These are phyloP conservation scores for Salix purpurea DNA, from an alignment of 345 rosid species.

Conservation along the genomic window DNA sequence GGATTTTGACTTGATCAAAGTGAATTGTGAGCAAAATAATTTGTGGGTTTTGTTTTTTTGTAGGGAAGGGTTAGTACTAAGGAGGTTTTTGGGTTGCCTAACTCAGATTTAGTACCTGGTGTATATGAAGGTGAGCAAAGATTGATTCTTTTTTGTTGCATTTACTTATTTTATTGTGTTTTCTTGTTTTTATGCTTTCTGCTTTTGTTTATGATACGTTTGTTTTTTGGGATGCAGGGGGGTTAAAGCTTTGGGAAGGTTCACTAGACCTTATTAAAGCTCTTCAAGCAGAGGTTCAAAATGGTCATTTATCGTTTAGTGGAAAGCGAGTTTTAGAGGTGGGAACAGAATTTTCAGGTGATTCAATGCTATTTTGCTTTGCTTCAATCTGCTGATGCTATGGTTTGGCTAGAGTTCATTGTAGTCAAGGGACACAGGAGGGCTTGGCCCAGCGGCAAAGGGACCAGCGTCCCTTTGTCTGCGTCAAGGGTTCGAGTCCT, in stretches of 20 bases:
- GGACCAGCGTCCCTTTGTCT: too few relatives aligned
- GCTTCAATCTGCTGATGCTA: neutral
- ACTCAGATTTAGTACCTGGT: constrained; percentile 90
- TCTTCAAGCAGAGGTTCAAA: constrained; percentile 52
- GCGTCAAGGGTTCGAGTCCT: too few relatives aligned
- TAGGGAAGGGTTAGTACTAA: constrained; percentile 87
- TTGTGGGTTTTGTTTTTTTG: constrained; percentile 5
- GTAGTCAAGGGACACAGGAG: too few relatives aligned
- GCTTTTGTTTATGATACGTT: neutral
- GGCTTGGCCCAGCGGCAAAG: too few relatives aligned
- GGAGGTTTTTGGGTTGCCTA: constrained; percentile 77
- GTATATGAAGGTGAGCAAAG: constrained; percentile 68
- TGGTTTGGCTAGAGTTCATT: neutral
- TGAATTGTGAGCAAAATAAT: neutral
- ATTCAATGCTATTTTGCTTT: neutral
- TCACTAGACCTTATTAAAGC: constrained; percentile 86
- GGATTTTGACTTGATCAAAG: neutral
- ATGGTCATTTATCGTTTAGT: constrained; percentile 43
- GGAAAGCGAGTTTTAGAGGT: constrained; percentile 87
- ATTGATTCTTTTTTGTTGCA: neutral
- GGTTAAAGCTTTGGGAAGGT: constrained; percentile 97
- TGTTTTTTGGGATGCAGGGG: constrained; percentile 42
- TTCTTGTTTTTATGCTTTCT: neutral
- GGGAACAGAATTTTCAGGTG: constrained; percentile 32
- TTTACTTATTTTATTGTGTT: neutral